These are phyloP conservation scores for Mycogone perniciosa DNA, from an alignment of 2,329 filamentous ascomycete species.

Conservation along the genomic window DNA sequence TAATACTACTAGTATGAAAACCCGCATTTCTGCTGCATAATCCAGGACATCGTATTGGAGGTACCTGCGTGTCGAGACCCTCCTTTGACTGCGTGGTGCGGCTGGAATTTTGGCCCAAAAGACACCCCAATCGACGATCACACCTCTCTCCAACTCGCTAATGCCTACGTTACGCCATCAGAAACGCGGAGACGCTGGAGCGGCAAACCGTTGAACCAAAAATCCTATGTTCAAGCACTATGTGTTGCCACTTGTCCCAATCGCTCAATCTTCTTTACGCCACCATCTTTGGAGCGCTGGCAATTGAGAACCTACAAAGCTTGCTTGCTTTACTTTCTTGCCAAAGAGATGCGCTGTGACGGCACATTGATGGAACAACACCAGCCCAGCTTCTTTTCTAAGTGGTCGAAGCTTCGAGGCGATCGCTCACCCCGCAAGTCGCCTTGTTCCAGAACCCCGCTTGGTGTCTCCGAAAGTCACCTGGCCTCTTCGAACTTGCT, in stretches of 20 bases:
- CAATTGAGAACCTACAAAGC: not conserved
- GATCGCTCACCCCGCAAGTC: slow-evolving; percentile 12
- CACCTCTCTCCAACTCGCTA: not conserved
- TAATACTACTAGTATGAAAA: no score
- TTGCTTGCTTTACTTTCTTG: not conserved
- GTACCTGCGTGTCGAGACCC: not conserved
- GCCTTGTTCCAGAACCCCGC: slow-evolving; percentile 12
- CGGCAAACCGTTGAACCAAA: not conserved
- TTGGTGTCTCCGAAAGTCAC: slow-evolving; percentile 6
- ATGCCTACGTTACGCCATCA: not conserved
- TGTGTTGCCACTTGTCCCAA: not conserved
- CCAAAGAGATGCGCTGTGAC: not conserved
- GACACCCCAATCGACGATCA: not conserved
- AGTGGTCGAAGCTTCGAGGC: not conserved
- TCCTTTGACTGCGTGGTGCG: not conserved
- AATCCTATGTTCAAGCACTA: not conserved
- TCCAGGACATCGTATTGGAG: no score
- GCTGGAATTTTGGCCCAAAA: not conserved
- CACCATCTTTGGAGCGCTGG: not conserved
- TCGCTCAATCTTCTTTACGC: not conserved
- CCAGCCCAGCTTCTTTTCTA: not conserved
- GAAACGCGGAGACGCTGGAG: not conserved
- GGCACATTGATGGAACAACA: not conserved
- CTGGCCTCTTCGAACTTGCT: slow-evolving; percentile 10
- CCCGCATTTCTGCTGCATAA: no score